Conservation (phyloP, 1,284 basidiomycete genomes). For the Heterobasidion occidentale region DNA sequence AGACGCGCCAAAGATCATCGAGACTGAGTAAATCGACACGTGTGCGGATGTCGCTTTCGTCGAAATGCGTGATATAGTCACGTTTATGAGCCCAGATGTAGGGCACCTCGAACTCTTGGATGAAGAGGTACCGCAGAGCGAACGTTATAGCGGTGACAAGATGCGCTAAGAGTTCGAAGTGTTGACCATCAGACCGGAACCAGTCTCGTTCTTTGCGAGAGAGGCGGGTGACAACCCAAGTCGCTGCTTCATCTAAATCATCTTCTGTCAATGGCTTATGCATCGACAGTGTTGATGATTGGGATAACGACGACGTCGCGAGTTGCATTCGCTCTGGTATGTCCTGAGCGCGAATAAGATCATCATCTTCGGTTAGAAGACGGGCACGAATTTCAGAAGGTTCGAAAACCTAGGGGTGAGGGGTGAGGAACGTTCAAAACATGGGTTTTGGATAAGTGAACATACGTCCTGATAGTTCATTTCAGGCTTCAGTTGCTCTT, state of each 20-base stretch:
- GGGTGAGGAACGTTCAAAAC: too few species aligned
- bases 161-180: conserved; percentile 53
- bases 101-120: conserved; percentile 88
- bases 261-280: conserved; percentile 60
- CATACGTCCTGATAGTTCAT: conserved; percentile 87
- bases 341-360: conserved; percentile 85
- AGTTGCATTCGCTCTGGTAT: conserved; percentile 97
- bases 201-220: conserved; percentile 73
- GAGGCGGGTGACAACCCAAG: conserved; percentile 85
- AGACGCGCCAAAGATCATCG: conserved; percentile 85
- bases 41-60: conserved; percentile 43
- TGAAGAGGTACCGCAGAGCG: conserved; percentile 80
- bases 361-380: conserved; percentile 91
- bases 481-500: conserved; percentile 59
- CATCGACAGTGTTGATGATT: conserved; percentile 57
- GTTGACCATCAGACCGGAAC: conserved; percentile 55
- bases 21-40: conserved; percentile 67
- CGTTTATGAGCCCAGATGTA: conserved; percentile 93
- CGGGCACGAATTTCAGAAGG: conserved; percentile 93
- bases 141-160: conserved; percentile 78
- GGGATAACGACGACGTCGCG: conserved; percentile 76
- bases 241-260: conserved; percentile 76
- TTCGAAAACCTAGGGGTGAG: conserved; percentile 78
- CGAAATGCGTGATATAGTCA: conserved; percentile 82
- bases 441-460: conserved; percentile 8